Percentiles rank a stretch among this genome's conserved stretches.
phyloP scores from a whole-genome alignment of 495 filamentous ascomycete genomes.

The Penicillium roqueforti region DNA sequence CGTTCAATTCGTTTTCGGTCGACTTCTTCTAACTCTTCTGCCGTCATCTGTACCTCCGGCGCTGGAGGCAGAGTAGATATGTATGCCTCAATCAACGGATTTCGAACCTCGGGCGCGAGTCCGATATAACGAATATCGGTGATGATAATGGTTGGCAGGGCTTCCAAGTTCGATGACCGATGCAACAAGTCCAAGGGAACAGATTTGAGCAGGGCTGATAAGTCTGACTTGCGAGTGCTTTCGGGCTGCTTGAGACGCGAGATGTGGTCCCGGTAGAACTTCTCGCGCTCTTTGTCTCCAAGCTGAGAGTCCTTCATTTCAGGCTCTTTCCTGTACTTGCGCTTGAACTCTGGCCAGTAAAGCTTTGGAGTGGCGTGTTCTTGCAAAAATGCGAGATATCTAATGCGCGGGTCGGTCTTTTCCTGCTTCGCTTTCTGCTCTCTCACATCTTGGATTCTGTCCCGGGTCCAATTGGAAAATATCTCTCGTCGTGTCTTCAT shows the following conservation, averaged over 20 bases:
- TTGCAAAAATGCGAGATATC: constrained; percentile 78
- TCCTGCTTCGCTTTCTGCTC: constrained; percentile 70
- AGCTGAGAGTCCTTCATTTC: constrained; percentile 75
- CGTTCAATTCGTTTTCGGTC: constrained; percentile 60
- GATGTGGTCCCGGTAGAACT: constrained; percentile 85
- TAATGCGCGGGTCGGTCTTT: constrained; percentile 79
- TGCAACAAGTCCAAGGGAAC: constrained; percentile 63
- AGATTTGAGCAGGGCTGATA: constrained; percentile 70
- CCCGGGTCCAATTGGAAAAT: constrained; percentile 75
- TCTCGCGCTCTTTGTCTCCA: constrained; percentile 84
- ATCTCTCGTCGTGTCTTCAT: constrained; percentile 77
- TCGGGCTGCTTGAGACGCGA: constrained; percentile 71
- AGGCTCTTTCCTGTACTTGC: constrained; percentile 78
- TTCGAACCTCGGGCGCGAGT: constrained; percentile 62
- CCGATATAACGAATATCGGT: constrained; percentile 78
- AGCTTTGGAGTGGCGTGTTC: constrained; percentile 80
- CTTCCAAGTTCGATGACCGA: constrained; percentile 54
- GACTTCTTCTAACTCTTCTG: constrained; percentile 57
- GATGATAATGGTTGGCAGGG: constrained; percentile 65
- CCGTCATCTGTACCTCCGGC: constrained; percentile 50
- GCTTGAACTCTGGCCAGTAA: constrained; percentile 94
- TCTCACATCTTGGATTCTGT: constrained; percentile 64
- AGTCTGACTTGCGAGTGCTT: constrained; percentile 70
- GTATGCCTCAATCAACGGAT: constrained; percentile 70
- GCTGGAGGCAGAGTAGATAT: constrained; percentile 67